Evolutionary conservation across 345 rosid species (phyloP).

Genomic region (Aegle marmelos): DNA sequence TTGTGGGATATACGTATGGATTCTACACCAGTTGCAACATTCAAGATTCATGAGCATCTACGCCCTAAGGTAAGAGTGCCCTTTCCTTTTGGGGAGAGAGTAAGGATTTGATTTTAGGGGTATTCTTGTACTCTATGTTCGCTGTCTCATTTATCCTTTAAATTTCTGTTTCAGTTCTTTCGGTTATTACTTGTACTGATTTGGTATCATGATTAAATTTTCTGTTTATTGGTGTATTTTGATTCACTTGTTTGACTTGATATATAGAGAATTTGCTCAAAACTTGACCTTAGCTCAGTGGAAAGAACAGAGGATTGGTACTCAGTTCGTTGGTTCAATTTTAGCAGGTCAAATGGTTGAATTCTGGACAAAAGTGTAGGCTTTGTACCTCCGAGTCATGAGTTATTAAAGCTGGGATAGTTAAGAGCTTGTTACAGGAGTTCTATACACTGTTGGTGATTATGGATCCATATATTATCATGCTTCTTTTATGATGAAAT

Average conservation of each 20-base stretch:
- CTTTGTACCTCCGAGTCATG: not conserved
- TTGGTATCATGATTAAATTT: not conserved
- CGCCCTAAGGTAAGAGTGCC: slow-evolving; percentile 44
- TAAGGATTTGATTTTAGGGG: not conserved
- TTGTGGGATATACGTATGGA: slow-evolving; percentile 61
- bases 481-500: not conserved
- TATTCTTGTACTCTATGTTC: not conserved
- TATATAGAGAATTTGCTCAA: not conserved
- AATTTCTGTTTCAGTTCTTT: not conserved
- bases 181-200: not conserved
- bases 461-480: not conserved
- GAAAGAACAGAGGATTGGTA: slow-evolving; percentile 32
- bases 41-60: slow-evolving; percentile 57
- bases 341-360: slow-evolving; percentile 25
- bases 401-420: not conserved
- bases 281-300: slow-evolving; percentile 35
- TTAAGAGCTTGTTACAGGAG: not conserved
- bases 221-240: not conserved
- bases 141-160: not conserved
- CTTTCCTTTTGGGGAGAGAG: too few relatives aligned
- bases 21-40: slow-evolving; percentile 49
- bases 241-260: slow-evolving; percentile 5
- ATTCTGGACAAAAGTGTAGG: slow-evolving; percentile 1
- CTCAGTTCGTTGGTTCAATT: slow-evolving; percentile 30
- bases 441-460: not conserved